Conservation (phyloP, 495 filamentous ascomycete species). For the Opeltia flavorubescens region DNA sequence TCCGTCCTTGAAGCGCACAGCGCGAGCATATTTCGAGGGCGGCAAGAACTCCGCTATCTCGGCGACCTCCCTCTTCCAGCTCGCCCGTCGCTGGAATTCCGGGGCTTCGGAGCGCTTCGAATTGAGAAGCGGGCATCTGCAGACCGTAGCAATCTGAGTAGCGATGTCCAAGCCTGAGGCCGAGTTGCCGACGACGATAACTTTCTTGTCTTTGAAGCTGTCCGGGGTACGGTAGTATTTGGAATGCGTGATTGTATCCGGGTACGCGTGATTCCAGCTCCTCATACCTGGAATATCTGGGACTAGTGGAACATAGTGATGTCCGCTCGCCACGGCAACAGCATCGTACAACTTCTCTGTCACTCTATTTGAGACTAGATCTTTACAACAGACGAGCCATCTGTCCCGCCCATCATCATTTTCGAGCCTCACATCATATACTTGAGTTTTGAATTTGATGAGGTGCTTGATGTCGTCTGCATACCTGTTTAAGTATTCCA, state of each 20-base stretch:
- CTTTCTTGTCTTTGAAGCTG: conserved; percentile 45
- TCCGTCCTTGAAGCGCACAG: conserved; percentile 40
- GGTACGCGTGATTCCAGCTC: conserved; percentile 43
- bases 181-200: conserved; percentile 63
- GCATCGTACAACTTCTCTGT: conserved; percentile 45
- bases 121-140: conserved; percentile 35
- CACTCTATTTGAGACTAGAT: conserved; percentile 26
- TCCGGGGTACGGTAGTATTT: conserved; percentile 59
- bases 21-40: conserved; percentile 23
- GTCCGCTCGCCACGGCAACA: conserved; percentile 71
- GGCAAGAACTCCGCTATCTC: conserved; percentile 46
- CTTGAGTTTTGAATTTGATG: conserved; percentile 44
- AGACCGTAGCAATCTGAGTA: conserved; percentile 48
- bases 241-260: conserved; percentile 59
- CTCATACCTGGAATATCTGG: conserved; percentile 47
- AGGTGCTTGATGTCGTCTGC: conserved; percentile 42
- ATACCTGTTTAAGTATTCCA: conserved; percentile 62
- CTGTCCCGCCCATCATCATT: conserved; percentile 12
- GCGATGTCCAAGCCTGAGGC: conserved; percentile 74
- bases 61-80: conserved; percentile 37
- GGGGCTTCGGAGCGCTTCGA: conserved; percentile 35
- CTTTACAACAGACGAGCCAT: conserved; percentile 43
- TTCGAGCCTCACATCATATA: conserved; percentile 30
- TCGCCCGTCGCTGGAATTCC: conserved; percentile 7
- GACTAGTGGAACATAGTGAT: conserved; percentile 59